Evolutionary conservation across 2,329 filamentous ascomycete species (phyloP).

Genomic region (Ophiocordyceps australis): DNA sequence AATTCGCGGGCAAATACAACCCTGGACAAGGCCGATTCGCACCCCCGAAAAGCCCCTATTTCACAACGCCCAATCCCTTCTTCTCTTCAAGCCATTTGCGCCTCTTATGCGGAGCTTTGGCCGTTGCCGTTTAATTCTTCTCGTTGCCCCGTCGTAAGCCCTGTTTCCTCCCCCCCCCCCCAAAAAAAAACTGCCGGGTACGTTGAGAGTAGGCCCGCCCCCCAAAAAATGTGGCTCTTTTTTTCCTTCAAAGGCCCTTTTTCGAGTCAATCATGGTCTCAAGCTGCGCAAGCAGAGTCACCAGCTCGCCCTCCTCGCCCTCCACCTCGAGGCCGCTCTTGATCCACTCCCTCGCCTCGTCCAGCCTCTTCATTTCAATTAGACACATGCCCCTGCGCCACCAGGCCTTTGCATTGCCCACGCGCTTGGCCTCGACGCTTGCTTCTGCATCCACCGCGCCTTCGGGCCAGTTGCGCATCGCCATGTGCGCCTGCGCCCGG

Average conservation of each 20-base stretch:
- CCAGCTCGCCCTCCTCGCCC: conserved; percentile 47
- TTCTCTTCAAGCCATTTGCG: no score
- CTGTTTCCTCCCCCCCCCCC: no score
- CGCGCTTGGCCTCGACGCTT: conserved; percentile 71
- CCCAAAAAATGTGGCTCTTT: no score
- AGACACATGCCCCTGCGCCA: conserved; percentile 75
- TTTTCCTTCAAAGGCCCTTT: conserved; percentile 8
- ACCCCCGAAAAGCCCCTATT: no score
- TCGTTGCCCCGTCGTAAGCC: no score
- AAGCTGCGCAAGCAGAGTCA: conserved; percentile 44
- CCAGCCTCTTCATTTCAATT: conserved; percentile 73
- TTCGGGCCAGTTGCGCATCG: conserved; percentile 63
- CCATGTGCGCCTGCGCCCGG: conserved; percentile 81
- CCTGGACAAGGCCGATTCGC: no score
- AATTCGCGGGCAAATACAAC: no score
- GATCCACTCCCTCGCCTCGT: conserved; percentile 70
- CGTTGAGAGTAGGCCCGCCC: no score
- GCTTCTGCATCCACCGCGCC: conserved; percentile 75
- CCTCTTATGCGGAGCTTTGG: no score
- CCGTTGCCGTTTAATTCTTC: no score
- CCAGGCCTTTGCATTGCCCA: conserved; percentile 88
- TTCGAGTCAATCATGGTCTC: conserved; percentile 24
- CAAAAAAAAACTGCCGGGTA: no score
- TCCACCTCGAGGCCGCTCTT: conserved; percentile 66
- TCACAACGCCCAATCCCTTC: no score